A percentile compares a stretch with the other conserved stretches of the same genome.
Conservation (phyloP, 2,329 filamentous ascomycete genomes). For the Curvularia sp. region DNA sequence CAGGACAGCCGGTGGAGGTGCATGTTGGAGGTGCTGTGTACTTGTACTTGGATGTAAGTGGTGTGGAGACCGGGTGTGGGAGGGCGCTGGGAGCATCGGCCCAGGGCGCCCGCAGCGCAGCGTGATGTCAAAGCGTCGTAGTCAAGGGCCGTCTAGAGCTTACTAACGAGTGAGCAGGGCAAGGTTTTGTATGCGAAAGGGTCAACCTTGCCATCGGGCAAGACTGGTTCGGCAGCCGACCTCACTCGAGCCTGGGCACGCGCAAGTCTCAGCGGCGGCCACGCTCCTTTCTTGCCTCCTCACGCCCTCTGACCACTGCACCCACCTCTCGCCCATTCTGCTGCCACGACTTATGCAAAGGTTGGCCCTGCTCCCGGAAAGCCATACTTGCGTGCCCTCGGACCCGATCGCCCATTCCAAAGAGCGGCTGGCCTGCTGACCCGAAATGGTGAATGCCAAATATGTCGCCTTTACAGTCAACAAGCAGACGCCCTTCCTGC, state of each 20-base stretch:
- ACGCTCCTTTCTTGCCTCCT: constrained; percentile 31
- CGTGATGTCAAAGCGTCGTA: constrained; percentile 11
- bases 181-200: constrained; percentile 25
- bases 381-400: constrained; percentile 26
- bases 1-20: too few relatives aligned
- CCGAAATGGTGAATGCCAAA: constrained; percentile 49
- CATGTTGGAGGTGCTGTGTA: background rate
- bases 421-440: constrained; percentile 46
- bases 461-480: constrained; percentile 50
- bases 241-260: constrained; percentile 37
- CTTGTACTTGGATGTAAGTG: background rate
- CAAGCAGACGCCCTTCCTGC: constrained; percentile 43
- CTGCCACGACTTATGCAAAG: constrained; percentile 21
- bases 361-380: constrained; percentile 17
- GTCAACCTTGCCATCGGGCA: constrained; percentile 32
- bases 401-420: constrained; percentile 22
- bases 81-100: background rate
- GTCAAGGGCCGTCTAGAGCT: constrained; percentile 17
- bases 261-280: constrained; percentile 35
- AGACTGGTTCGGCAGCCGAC: constrained; percentile 31
- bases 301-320: constrained; percentile 27
- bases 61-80: background rate
- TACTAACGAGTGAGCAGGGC: constrained; percentile 20
- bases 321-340: constrained; percentile 10
- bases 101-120: background rate